Evolutionary conservation across 2,329 filamentous ascomycete genomes (phyloP), one percentile per base, ranked within the genome.

Genomic region (Shiraia bambusicola): DNA sequence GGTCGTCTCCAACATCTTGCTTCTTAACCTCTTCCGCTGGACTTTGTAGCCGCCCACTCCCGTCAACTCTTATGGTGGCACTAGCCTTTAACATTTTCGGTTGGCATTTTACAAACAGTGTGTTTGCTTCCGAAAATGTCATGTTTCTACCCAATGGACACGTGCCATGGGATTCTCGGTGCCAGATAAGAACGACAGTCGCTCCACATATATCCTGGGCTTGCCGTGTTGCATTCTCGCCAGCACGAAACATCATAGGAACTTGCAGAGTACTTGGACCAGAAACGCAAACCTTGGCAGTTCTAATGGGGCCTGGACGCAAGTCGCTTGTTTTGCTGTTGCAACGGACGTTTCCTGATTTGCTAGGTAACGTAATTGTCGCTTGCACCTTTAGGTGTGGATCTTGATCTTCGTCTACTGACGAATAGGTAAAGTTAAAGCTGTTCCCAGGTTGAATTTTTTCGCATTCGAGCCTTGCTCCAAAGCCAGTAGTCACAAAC

Each of bases 21-120:
- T 24, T 15, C 9, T 40, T 31, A 2, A 42, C 3, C 2, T 38
- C 16, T 5, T 39, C 10, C 2, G 38, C 45, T 11, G 36, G 28
- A 1, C 47, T 7, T 15, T 54, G 50, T 8, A 73, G 44, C 6
- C 54, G 58, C 2, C 70, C 70, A 2, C 30, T 38, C 2, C 25
- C 12, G 36, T 70, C 61, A 1, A 73, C 66, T 0, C 43, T 45
- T 9, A 75, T 54, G 1, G 66, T 59, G 9, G 69, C 73, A 1
- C 37, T 11, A 1, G 63, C 69, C 1, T 54, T 60, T 0, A 49
- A 14, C 1, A 75, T n/a, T 4, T 28, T 48, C 1, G 69, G 67
- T 4, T 43, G 56, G 32, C 74, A 77, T 3, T 59, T 47, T 1
- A 75, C 47, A 16, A 71, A 67, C 0, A 56, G 42, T 9, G 54